phyloP scores from a whole-genome alignment of 495 filamentous ascomycete genomes.

The Cercophora samala region DNA sequence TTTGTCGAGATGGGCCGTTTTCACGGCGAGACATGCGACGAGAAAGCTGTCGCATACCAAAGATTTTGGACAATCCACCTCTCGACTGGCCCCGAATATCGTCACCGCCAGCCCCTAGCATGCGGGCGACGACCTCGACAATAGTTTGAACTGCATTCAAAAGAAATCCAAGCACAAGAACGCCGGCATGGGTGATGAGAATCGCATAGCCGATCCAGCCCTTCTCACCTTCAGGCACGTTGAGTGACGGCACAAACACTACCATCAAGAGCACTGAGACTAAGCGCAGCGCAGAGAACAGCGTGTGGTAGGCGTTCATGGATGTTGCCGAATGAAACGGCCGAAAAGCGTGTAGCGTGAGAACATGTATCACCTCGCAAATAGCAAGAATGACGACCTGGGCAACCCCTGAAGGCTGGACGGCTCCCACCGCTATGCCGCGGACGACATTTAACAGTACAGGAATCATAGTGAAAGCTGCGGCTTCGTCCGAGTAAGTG shows the following conservation, averaged over 20 bases:
- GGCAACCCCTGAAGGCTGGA: slow-evolving; percentile 88
- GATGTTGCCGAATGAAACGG: slow-evolving; percentile 88
- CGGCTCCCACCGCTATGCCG: slow-evolving; percentile 85
- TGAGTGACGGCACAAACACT: slow-evolving; percentile 78
- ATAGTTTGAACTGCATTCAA: slow-evolving; percentile 87
- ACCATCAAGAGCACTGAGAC: slow-evolving; percentile 78
- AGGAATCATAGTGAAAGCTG: slow-evolving; percentile 79
- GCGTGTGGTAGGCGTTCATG: slow-evolving; percentile 94
- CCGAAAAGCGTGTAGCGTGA: slow-evolving; percentile 83
- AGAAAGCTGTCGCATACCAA: slow-evolving; percentile 89
- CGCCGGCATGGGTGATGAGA: slow-evolving; percentile 77
- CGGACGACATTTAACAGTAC: slow-evolving; percentile 77
- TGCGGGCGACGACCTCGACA: slow-evolving; percentile 77
- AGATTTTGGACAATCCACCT: slow-evolving; percentile 85
- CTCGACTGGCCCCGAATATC: slow-evolving; percentile 67
- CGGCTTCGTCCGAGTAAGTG: slow-evolving; percentile 86
- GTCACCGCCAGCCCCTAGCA: slow-evolving; percentile 75
- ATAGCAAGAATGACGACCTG: slow-evolving; percentile 89
- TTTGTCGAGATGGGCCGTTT: slow-evolving; percentile 59
- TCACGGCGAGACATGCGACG: slow-evolving; percentile 63
- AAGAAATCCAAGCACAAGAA: slow-evolving; percentile 91
- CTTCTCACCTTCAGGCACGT: slow-evolving; percentile 69
- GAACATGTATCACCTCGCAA: slow-evolving; percentile 87
- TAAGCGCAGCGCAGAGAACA: slow-evolving; percentile 76
- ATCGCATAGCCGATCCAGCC: slow-evolving; percentile 96